A percentile compares a stretch with the other conserved stretches of the same genome.
Evolutionary conservation across 768 basidiomycete species (phyloP).

Genomic region (Termitomyces sp.): DNA sequence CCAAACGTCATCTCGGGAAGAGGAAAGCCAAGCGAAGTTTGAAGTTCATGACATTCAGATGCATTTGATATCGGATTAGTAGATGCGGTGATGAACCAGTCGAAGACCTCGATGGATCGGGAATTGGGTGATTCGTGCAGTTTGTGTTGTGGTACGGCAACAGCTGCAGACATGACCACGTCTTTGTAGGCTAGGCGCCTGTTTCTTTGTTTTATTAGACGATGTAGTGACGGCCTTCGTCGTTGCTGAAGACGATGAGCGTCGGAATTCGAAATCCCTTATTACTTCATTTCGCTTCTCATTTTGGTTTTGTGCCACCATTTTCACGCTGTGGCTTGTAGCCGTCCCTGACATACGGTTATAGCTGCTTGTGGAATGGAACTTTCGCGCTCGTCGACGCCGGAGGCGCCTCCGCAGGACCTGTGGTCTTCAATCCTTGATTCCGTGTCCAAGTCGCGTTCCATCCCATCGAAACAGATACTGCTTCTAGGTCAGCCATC

Average conservation of each 20-base stretch:
- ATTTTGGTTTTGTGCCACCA: background rate
- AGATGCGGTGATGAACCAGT: conserved; percentile 65
- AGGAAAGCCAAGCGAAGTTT: conserved; percentile 63
- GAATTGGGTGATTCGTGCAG: conserved; percentile 67
- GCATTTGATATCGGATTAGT: conserved; percentile 82
- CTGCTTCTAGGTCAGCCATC: conserved; percentile 77
- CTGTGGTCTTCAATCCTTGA: conserved; percentile 93
- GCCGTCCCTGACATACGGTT: background rate
- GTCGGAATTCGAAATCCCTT: conserved; percentile 15
- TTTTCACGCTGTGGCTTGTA: background rate
- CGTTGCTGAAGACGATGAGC: conserved; percentile 5
- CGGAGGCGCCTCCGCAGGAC: conserved; percentile 71
- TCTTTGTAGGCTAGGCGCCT: conserved; percentile 9
- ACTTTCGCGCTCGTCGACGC: conserved; percentile 57
- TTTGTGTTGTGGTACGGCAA: conserved; percentile 54
- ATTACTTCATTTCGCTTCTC: background rate
- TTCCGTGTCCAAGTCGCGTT: conserved; percentile 74
- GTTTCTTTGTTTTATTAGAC: background rate
- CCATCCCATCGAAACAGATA: conserved; percentile 83
- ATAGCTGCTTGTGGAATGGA: conserved; percentile 26
- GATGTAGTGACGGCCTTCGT: background rate
- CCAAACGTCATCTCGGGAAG: conserved; percentile 98
- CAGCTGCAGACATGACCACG: conserved; percentile 34
- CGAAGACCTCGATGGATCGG: conserved; percentile 59
- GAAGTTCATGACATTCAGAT: conserved; percentile 63